Conservation (phyloP, 139 green algal species). For the Trebouxia sp. region DNA sequence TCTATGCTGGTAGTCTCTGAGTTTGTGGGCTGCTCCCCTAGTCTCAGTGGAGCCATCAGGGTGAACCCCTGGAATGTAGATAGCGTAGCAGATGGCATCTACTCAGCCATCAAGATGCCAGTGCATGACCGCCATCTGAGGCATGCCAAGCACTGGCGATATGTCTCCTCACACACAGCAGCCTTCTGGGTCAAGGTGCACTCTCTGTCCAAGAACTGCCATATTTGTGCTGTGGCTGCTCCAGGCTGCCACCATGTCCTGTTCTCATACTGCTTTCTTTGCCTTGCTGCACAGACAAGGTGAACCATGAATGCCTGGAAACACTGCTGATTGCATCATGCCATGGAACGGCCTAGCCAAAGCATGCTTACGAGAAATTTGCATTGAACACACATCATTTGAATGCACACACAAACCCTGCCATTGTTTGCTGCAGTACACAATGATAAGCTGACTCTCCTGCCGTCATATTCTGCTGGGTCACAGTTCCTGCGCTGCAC, state of each 20-base stretch:
- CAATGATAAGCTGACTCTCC: too few species aligned
- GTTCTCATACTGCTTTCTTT: neutral
- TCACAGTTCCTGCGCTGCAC: too few species aligned
- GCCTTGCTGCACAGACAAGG: too few species aligned
- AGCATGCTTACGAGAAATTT: too few species aligned
- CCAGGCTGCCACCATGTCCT: neutral
- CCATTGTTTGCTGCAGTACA: too few species aligned
- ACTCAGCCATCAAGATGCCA: constrained; percentile 72
- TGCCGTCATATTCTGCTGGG: too few species aligned
- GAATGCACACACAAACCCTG: too few species aligned
- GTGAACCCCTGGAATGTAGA: constrained; percentile 98
- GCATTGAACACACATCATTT: too few species aligned
- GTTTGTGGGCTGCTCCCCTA: constrained; percentile 98
- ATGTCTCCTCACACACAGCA: constrained; percentile 92
- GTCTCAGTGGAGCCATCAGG: constrained; percentile 89
- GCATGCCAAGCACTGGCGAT: constrained; percentile 98
- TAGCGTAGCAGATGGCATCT: constrained; percentile 88
- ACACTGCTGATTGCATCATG: too few species aligned
- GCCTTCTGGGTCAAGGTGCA: constrained; percentile 84
- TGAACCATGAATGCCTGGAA: too few species aligned
- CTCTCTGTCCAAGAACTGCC: neutral
- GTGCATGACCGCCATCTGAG: constrained; percentile 72
- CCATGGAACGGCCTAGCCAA: too few species aligned
- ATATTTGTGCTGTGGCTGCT: too few species aligned
- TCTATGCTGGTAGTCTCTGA: constrained; percentile 92